Base-by-base conservation (phyloP, 345 rosid genomes). In the Brassica carinata region DNA sequence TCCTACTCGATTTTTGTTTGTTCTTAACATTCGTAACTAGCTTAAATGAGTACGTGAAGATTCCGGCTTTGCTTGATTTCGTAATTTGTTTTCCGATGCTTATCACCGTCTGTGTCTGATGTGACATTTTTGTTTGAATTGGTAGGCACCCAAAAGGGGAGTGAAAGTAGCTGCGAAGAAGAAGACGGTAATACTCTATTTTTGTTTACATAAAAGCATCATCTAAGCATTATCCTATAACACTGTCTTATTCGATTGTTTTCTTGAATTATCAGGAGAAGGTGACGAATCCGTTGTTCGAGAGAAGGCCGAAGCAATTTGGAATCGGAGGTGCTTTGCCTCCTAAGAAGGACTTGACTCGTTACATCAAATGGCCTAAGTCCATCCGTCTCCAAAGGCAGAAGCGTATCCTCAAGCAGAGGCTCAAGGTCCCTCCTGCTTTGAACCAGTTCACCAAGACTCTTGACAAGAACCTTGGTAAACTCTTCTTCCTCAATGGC, bases 321-420 rank as follows among this genome's bases (percentile, higher is more conserved):
- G 96, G 98, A 8, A 92, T 94, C 1, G 94, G 94, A n/a, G 97
- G 97, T 0, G 97, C 94, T 5, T 78, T 94, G 53, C 97, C 98
- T 3, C 96, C 98, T 0, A 92, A 94, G 88, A 94, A 87, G 89
- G 96, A 90, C 75, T 74, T 94, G 79, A 83, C 87, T 13, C 86
- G 94, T 1, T 92, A 87, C 4, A 90, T 92, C 59, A 92, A 89
- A 84, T 91, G 89, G 87, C 96, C 98, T 0, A 88, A 92, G 64
- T 69, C 83, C 2, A 90, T 90, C 73, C 85, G 88, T 30, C 90
- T 90, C 64, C 96, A 92, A 73, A 90, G 96, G 79, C 87, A 90
- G 82, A 92, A 86, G 74, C 90, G 96, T 84, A 88, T 94, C 48
- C 85, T 94, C 63, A 91, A 82, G 86, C 94, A 87, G 81, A 85